Evolutionary conservation across 352 stramenopile species (phyloP).

Genomic region (Pythium phragmitis): DNA sequence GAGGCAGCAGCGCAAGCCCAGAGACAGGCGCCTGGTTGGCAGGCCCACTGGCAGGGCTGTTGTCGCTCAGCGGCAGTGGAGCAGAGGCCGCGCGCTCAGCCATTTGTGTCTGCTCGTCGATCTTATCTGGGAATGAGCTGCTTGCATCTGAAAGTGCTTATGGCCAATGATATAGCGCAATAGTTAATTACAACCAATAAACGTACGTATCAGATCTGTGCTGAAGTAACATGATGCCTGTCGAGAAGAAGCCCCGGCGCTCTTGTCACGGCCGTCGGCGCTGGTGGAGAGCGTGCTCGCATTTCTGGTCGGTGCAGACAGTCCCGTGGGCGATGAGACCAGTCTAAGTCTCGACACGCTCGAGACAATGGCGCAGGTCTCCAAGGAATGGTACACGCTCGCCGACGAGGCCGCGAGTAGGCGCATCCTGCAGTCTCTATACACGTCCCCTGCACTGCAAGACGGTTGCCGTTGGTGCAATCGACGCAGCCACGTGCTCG

Average conservation of each 20-base stretch:
- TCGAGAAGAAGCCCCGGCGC: neutral
- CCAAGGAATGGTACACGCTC: neutral
- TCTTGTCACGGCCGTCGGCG: neutral
- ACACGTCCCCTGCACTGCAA: neutral
- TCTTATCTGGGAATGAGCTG: no score
- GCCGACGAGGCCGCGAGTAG: neutral
- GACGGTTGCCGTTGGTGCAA: neutral
- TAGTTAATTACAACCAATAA: no score
- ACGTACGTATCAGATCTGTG: no score
- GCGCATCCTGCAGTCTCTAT: neutral
- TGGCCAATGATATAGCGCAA: no score
- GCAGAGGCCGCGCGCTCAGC: no score
- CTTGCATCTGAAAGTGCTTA: no score
- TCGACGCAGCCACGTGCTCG: neutral
- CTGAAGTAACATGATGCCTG: neutral
- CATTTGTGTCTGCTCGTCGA: no score
- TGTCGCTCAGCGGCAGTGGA: no score
- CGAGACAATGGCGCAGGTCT: neutral
- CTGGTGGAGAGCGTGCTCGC: neutral
- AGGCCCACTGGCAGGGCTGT: no score
- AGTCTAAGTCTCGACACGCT: no score
- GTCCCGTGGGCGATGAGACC: neutral
- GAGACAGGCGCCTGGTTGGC: no score
- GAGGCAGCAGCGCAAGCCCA: neutral
- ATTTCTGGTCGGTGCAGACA: neutral